Evolutionary conservation across 345 rosid species (phyloP).

Genomic region (Nephelium lappaceum): DNA sequence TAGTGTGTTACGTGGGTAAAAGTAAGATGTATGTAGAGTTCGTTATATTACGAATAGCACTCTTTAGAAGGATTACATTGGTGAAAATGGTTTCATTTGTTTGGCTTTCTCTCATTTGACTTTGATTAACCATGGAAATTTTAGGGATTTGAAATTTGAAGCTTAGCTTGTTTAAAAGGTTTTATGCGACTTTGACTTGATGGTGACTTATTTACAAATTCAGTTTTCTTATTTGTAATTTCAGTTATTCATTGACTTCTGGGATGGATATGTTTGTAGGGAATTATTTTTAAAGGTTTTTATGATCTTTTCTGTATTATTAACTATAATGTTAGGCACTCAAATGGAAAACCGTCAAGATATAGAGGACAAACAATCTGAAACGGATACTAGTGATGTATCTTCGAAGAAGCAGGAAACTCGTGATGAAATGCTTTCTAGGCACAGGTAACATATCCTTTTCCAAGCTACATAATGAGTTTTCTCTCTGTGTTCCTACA

Average conservation of each 20-base stretch:
- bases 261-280: background rate
- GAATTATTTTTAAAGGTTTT: background rate
- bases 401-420: constrained; percentile 40
- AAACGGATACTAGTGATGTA: constrained; percentile 25
- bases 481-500: background rate
- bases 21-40: too few relatives aligned
- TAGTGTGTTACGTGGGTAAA: background rate
- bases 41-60: background rate
- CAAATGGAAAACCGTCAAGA: constrained; percentile 48
- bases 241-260: background rate
- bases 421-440: constrained; percentile 63
- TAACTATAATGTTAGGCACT: constrained; percentile 10
- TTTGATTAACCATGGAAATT: background rate
- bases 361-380: constrained; percentile 27
- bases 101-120: background rate
- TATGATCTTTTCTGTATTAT: background rate
- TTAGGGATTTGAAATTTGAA: background rate
- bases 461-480: background rate
- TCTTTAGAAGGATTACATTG: background rate
- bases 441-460: constrained; percentile 52
- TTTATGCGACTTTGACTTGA: background rate
- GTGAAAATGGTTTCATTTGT: background rate
- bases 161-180: background rate
- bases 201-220: background rate
- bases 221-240: background rate